A percentile compares a stretch with the other conserved stretches of the same genome.
Evolutionary conservation across 805 yeast species (phyloP).

Genomic region (Alloascoidea hylecoeti): DNA sequence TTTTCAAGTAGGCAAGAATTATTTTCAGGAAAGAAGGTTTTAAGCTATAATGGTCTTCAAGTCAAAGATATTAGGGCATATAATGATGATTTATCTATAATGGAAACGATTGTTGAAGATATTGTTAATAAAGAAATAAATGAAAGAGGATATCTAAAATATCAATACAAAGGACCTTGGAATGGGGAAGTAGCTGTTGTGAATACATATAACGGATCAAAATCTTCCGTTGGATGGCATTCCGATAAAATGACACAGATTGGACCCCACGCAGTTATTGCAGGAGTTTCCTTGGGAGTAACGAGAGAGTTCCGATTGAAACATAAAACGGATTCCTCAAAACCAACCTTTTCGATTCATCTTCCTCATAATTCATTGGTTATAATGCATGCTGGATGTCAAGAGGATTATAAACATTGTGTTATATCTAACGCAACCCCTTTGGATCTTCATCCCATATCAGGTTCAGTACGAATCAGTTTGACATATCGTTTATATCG

Average conservation of each 20-base stretch:
- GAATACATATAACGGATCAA: constrained; percentile 36
- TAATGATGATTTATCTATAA: constrained; percentile 24
- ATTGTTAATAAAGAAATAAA: constrained; percentile 23
- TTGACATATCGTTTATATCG: constrained; percentile 51
- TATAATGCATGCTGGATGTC: constrained; percentile 70
- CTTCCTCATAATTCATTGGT: constrained; percentile 57
- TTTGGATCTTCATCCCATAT: constrained; percentile 28
- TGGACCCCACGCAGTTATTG: constrained; percentile 61
- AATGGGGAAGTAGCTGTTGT: constrained; percentile 36
- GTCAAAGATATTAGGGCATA: constrained; percentile 18
- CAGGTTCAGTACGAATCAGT: constrained; percentile 41
- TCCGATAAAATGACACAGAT: constrained; percentile 59
- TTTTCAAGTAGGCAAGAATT: constrained; percentile 16
- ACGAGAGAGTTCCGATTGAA: constrained; percentile 53
- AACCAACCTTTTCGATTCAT: constrained; percentile 34
- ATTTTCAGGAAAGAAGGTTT: constrained; percentile 9
- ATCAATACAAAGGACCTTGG: constrained; percentile 32
- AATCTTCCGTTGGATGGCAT: constrained; percentile 55
- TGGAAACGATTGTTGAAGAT: constrained; percentile 24
- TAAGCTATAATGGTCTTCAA: constrained; percentile 24
- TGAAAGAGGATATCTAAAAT: constrained; percentile 18
- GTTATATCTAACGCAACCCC: constrained; percentile 27
- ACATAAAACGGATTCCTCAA: constrained; percentile 11
- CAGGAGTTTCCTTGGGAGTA: constrained; percentile 55
- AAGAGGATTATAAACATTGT: constrained; percentile 60